phyloP scores from a whole-genome alignment of 805 yeast species.

The Starmerella geochares region DNA sequence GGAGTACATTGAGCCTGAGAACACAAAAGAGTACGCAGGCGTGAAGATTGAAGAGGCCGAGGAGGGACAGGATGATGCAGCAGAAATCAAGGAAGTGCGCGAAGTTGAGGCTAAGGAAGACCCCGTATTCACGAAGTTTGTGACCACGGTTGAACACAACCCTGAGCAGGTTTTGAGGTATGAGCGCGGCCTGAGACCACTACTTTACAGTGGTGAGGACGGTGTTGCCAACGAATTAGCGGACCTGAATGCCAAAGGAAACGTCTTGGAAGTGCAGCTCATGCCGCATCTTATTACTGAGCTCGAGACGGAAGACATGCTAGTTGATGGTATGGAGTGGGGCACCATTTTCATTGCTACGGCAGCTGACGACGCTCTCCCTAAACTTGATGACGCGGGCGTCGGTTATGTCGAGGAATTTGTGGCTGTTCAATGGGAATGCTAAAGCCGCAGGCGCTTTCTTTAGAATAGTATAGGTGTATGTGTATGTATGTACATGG shows the following conservation, averaged over 20 bases:
- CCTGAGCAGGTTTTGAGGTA: conserved; percentile 82
- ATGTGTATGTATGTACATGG: conserved; percentile 1
- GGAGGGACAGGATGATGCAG: conserved; percentile 14
- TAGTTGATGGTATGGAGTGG: conserved; percentile 89
- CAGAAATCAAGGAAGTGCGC: conserved; percentile 16
- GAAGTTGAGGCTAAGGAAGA: conserved; percentile 40
- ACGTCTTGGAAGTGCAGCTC: conserved; percentile 70
- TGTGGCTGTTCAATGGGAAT: conserved; percentile 83
- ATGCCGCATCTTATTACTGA: conserved; percentile 91
- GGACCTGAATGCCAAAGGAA: conserved; percentile 38
- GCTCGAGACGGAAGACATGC: conserved; percentile 45
- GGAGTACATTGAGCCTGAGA: conserved; percentile 47
- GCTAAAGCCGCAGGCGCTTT: background rate
- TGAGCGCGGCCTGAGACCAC: conserved; percentile 67
- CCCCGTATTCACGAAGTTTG: conserved; percentile 66
- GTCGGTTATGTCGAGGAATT: conserved; percentile 77
- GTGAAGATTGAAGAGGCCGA: conserved; percentile 38
- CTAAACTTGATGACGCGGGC: conserved; percentile 44
- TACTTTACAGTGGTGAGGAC: conserved; percentile 51
- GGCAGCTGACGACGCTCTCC: conserved; percentile 54
- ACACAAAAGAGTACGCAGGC: conserved; percentile 28
- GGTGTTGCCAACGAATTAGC: conserved; percentile 46
- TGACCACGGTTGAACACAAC: conserved; percentile 64
- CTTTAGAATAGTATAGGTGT: background rate
- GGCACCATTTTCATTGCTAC: conserved; percentile 83